phyloP scores from a whole-genome alignment of 495 filamentous ascomycete species.

The Penicillium coprophilum region DNA sequence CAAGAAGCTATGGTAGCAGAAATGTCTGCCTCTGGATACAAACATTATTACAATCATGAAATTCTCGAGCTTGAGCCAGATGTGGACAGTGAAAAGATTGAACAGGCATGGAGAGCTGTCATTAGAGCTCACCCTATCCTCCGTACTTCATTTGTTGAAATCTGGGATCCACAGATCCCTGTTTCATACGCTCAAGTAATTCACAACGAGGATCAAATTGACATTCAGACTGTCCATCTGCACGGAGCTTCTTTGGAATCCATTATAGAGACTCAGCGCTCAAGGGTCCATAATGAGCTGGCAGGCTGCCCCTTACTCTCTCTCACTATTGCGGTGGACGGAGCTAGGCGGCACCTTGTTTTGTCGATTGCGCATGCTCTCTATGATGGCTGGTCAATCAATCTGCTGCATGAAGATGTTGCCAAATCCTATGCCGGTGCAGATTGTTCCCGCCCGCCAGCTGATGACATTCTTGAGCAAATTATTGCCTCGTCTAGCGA shows the following conservation, averaged over 20 bases:
- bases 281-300: constrained; percentile 18
- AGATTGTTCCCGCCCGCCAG: constrained; percentile 17
- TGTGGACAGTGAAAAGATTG: constrained; percentile 54
- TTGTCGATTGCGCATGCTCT: constrained; percentile 72
- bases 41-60: constrained; percentile 80
- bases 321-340: constrained; percentile 19
- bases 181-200: constrained; percentile 66
- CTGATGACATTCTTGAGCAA: constrained; percentile 35
- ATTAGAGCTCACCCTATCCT: constrained; percentile 62
- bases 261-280: constrained; percentile 26
- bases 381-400: constrained; percentile 82
- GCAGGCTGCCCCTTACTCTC: constrained; percentile 19
- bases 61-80: constrained; percentile 55
- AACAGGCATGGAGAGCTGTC: constrained; percentile 58
- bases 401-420: constrained; percentile 63
- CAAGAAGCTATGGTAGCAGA: constrained; percentile 84
- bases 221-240: constrained; percentile 22
- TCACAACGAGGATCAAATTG: constrained; percentile 29
- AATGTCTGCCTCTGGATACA: constrained; percentile 66
- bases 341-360: constrained; percentile 27
- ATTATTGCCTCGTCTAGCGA: constrained; percentile 27
- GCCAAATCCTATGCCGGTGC: constrained; percentile 35
- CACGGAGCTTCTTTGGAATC: constrained; percentile 20
- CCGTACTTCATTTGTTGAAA: constrained; percentile 64
- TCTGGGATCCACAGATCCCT: constrained; percentile 56